Evolutionary conservation across 2,329 filamentous ascomycete species (phyloP), one percentile per base, ranked within the genome.

Genomic region (Colletotrichum sp.): DNA sequence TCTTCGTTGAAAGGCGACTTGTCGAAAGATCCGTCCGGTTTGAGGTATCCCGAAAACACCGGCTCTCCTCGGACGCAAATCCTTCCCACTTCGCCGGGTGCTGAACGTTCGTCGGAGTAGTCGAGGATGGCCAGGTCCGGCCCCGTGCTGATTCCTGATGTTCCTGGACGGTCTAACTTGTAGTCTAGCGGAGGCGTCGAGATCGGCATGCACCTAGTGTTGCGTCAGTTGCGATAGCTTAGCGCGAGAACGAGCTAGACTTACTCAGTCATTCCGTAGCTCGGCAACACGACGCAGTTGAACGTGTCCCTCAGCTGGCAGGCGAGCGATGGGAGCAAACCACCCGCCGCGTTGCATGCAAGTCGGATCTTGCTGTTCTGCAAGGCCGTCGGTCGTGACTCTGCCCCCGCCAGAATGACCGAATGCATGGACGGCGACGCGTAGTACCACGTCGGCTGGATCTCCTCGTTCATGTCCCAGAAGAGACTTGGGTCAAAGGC

Each of bases 201-300:
- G 63, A 91, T 91, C 1, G 89, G 90, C 88, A 91, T 91, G 78
- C 89, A 91, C 60, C 83, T 85, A n/a, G 3, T 39, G 5, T 15
- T 18, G 32, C 26, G 67, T 69, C 10, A 69, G 55, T 49, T 7
- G 15, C 26, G 10, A 15, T 26, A 24, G 24, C 24, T 44, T 10
- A 15, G 21, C 34, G 12, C 21, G 16, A 8, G 13, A 32, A 15
- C 1, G 24, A 16, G 24, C 32, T n/a, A 30, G 28, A 78, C 83
- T 80, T 78, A 85, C 82, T 91, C 90, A 1, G 90, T 92, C 90
- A 92, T 91, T 21, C 89, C 90, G 78, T 92, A 91, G 77, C 89
- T 90, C 4, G 90, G 90, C 21, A 92, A 83, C 4, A 92, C 87
- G 4, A 85, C 85, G 72, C 88, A 90, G 13, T 85, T 82, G 81